A percentile compares a stretch with the other conserved stretches of the same genome.
Evolutionary conservation across 1,284 basidiomycete genomes (phyloP).

Genomic region (Ceratobasidium sp.): DNA sequence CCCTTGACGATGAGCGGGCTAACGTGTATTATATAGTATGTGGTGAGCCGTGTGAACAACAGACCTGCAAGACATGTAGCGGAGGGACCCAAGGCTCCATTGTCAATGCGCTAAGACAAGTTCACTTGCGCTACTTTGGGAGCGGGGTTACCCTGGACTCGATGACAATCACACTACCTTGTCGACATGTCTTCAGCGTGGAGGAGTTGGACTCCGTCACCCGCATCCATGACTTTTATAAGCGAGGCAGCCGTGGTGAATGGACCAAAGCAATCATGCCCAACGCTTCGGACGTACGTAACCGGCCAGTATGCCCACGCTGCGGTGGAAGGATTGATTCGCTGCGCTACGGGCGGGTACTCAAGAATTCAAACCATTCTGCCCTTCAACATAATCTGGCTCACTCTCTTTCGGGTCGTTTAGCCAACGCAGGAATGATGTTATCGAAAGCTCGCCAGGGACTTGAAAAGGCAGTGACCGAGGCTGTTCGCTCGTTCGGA

Average conservation of each 20-base stretch:
- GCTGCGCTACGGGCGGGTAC: conserved; percentile 63
- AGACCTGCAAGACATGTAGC: conserved; percentile 62
- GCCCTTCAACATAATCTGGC: conserved; percentile 68
- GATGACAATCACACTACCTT: conserved; percentile 67
- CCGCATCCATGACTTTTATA: conserved; percentile 62
- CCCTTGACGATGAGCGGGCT: neutral
- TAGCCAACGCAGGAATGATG: conserved; percentile 1
- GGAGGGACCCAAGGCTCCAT: conserved; percentile 54
- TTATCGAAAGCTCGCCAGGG: neutral
- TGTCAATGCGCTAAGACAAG: conserved; percentile 65
- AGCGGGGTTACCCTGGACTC: conserved; percentile 49
- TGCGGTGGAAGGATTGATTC: conserved; percentile 60
- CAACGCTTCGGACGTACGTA: conserved; percentile 18
- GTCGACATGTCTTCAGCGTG: conserved; percentile 71
- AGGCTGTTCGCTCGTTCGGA: no score
- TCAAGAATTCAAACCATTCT: conserved; percentile 66
- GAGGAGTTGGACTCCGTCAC: conserved; percentile 71
- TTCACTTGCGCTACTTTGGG: conserved; percentile 58
- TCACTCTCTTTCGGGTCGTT: conserved; percentile 43
- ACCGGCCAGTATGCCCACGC: conserved; percentile 61
- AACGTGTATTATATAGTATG: conserved; percentile 57
- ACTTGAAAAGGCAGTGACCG: neutral
- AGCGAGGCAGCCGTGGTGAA: conserved; percentile 47
- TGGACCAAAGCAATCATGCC: conserved; percentile 50
- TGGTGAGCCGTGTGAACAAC: conserved; percentile 66